Evolutionary conservation across 805 yeast genomes (phyloP).

Genomic region (Hanseniaspora occidentalis): DNA sequence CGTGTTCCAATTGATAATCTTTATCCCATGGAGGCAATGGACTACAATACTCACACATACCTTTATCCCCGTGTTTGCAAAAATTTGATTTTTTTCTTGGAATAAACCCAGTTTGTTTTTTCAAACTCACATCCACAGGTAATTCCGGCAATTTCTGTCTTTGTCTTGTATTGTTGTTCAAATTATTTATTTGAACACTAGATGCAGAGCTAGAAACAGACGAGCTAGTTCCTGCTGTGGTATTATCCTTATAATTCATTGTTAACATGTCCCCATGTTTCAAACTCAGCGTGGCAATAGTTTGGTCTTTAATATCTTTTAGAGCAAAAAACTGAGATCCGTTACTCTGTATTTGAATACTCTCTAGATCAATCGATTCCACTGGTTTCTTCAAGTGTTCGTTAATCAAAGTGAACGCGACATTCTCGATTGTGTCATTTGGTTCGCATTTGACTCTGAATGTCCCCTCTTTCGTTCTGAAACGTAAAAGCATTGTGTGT

Average conservation of each 20-base stretch:
- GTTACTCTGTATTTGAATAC: background rate
- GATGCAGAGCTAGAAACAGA: too few relatives aligned
- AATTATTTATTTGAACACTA: too few relatives aligned
- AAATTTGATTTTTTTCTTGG: slow-evolving; percentile 44
- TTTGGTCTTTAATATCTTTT: slow-evolving; percentile 13
- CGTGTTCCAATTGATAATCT: slow-evolving; percentile 57
- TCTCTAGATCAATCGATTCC: slow-evolving; percentile 1
- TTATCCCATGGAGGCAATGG: slow-evolving; percentile 94
- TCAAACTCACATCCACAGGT: slow-evolving; percentile 54
- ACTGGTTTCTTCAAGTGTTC: slow-evolving; percentile 7
- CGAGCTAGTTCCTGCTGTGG: background rate
- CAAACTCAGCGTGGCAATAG: slow-evolving; percentile 33
- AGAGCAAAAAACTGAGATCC: background rate
- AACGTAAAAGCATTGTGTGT: slow-evolving; percentile 46
- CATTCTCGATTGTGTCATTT: slow-evolving; percentile 30
- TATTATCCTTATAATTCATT: slow-evolving; percentile 25
- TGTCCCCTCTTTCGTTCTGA: slow-evolving; percentile 77
- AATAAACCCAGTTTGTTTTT: slow-evolving; percentile 60
- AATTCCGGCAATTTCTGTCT: slow-evolving; percentile 34
- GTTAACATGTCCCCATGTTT: slow-evolving; percentile 51
- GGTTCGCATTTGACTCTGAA: slow-evolving; percentile 48
- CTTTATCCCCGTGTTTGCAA: slow-evolving; percentile 83
- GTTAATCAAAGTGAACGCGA: slow-evolving; percentile 29
- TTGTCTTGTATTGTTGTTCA: slow-evolving; percentile 6
- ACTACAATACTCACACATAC: slow-evolving; percentile 96